Conservation (phyloP, 768 basidiomycete genomes). For the Trametes cinnabarina region DNA sequence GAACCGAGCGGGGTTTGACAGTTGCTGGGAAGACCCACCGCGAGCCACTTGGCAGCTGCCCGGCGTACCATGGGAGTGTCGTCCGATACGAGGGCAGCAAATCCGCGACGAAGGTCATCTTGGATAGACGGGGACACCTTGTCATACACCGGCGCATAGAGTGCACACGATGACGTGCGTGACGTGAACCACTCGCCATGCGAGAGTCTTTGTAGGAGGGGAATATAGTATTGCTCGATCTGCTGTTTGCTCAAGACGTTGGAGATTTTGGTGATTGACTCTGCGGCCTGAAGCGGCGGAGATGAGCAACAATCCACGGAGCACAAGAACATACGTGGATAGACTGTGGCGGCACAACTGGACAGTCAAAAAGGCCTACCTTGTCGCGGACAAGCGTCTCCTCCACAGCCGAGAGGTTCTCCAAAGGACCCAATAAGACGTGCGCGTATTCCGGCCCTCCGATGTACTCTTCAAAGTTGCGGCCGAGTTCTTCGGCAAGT, state of each 20-base stretch:
- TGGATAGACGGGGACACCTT: slow-evolving; percentile 71
- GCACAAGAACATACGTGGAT: not conserved
- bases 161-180: slow-evolving; percentile 90
- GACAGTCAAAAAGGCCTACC: slow-evolving; percentile 43
- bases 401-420: slow-evolving; percentile 94
- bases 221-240: slow-evolving; percentile 88
- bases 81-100: slow-evolving; percentile 77
- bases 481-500: slow-evolving; percentile 91
- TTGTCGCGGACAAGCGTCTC: slow-evolving; percentile 98
- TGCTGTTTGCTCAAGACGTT: slow-evolving; percentile 71
- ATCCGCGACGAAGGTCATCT: slow-evolving; percentile 87
- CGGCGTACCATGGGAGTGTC: slow-evolving; percentile 99
- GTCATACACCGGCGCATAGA: slow-evolving; percentile 88
- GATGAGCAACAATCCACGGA: not conserved
- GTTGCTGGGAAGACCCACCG: slow-evolving; percentile 58
- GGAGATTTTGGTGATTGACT: slow-evolving; percentile 91
- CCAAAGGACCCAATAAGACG: slow-evolving; percentile 84
- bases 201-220: slow-evolving; percentile 84
- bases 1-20: slow-evolving; percentile 20
- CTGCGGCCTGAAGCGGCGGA: slow-evolving; percentile 69
- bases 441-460: slow-evolving; percentile 89
- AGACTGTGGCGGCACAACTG: not conserved
- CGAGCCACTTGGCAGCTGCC: slow-evolving; percentile 94
- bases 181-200: slow-evolving; percentile 99
- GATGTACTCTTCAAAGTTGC: slow-evolving; percentile 90